Percentiles rank a stretch among this genome's conserved stretches.
phyloP scores from a whole-genome alignment of 345 rosid genomes.

The Aurinia saxatilis region DNA sequence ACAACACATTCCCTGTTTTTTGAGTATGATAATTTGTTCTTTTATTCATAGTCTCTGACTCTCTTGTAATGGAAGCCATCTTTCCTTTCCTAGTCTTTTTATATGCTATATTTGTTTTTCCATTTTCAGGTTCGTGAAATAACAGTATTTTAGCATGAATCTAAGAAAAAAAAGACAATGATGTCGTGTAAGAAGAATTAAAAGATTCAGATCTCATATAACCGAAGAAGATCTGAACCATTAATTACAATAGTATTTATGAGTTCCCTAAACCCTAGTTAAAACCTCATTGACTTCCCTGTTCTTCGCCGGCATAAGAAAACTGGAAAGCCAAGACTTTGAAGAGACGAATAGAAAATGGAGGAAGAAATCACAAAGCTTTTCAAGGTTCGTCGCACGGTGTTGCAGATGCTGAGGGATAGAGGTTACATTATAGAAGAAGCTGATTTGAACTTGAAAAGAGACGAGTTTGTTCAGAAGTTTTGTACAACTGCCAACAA shows the following conservation, averaged over 20 bases:
- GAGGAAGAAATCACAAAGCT: constrained; percentile 45
- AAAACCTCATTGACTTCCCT: background rate
- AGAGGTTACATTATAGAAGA: constrained; percentile 40
- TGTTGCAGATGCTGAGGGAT: constrained; percentile 51
- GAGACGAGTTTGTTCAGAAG: constrained; percentile 40
- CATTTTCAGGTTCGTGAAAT: background rate
- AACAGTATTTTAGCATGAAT: too few relatives aligned
- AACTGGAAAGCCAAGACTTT: background rate
- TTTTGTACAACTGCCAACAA: constrained; percentile 25
- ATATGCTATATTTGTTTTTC: background rate
- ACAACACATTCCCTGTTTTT: background rate
- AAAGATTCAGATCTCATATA: background rate
- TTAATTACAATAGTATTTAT: background rate
- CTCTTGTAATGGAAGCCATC: background rate
- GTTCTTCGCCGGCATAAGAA: constrained; percentile 9
- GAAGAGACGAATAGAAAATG: constrained; percentile 26
- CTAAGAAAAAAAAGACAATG: background rate
- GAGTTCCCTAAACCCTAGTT: constrained; percentile 12
- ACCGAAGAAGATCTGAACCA: background rate
- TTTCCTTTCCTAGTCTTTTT: background rate
- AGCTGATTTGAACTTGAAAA: constrained; percentile 42
- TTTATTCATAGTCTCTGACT: background rate
- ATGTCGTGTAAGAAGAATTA: background rate
- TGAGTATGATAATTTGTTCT: background rate
- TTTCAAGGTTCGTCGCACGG: constrained; percentile 47